Conservation (phyloP, 1,284 basidiomycete species). For the Anthracocystis panici-leucophaei region DNA sequence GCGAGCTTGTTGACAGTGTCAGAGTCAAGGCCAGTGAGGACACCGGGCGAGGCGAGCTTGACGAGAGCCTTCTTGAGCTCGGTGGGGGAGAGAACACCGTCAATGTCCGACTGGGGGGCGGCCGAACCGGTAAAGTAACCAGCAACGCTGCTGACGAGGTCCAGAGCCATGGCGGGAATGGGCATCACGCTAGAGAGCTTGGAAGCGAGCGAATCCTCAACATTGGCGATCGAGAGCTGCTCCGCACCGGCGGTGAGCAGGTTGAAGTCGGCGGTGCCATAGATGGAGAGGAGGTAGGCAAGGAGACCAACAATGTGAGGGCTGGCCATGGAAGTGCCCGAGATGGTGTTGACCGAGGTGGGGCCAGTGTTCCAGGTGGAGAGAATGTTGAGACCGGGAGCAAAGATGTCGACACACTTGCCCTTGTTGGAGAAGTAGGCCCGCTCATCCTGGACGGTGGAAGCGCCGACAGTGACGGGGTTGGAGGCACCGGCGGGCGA, state of each 20-base stretch:
- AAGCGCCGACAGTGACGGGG: conserved; percentile 82
- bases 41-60: conserved; percentile 75
- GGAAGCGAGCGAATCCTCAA: conserved; percentile 59
- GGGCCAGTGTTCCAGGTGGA: conserved; percentile 71
- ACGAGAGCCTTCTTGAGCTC: conserved; percentile 82
- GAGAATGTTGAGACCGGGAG: conserved; percentile 81
- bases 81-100: conserved; percentile 72
- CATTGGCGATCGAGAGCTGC: conserved; percentile 39
- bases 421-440: conserved; percentile 80
- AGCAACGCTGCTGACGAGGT: conserved; percentile 58
- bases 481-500: conserved; percentile 78
- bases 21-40: conserved; percentile 71
- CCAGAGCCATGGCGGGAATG: conserved; percentile 57
- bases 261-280: conserved; percentile 66
- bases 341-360: conserved; percentile 77
- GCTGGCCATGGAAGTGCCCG: conserved; percentile 76
- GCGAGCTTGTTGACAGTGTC: conserved; percentile 67
- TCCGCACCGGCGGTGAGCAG: conserved; percentile 17
- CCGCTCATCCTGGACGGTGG: conserved; percentile 76
- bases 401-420: conserved; percentile 84
- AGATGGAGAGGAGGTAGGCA: conserved; percentile 76
- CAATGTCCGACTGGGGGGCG: conserved; percentile 69
- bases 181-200: conserved; percentile 61
- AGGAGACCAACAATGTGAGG: conserved; percentile 72
- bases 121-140: conserved; percentile 54